phyloP scores from a whole-genome alignment of 2,329 filamentous ascomycete species.

The Phoma sp. region DNA sequence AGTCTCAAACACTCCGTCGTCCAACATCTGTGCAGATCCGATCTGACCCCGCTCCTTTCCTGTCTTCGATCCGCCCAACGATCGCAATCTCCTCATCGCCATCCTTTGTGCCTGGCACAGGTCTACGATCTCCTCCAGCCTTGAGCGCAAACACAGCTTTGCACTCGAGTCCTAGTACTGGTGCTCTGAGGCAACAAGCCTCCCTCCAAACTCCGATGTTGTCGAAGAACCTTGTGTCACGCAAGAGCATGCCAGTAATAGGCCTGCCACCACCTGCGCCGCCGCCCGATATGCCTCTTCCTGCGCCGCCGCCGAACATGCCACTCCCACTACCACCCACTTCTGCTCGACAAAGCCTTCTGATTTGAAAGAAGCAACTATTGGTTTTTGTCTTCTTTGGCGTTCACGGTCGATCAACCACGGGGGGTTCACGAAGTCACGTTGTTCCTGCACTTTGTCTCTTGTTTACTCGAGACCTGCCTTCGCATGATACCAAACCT shows the following conservation, averaged over 20 bases:
- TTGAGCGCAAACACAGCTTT: constrained; percentile 8
- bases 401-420: background rate
- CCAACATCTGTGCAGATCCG: constrained; percentile 55
- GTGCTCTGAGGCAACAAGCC: constrained; percentile 36
- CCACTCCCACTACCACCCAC: constrained; percentile 25
- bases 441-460: background rate
- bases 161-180: constrained; percentile 29
- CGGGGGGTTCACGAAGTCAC: constrained; percentile 6
- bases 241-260: constrained; percentile 48
- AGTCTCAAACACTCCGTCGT: constrained; percentile 44
- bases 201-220: constrained; percentile 19
- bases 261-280: constrained; percentile 54
- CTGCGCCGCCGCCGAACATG: constrained; percentile 42
- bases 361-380: background rate
- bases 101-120: constrained; percentile 38
- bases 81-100: constrained; percentile 40
- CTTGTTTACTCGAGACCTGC: background rate
- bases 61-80: constrained; percentile 46
- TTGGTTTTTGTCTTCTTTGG: background rate
- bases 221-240: constrained; percentile 29
- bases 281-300: constrained; percentile 54
- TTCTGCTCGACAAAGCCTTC: constrained; percentile 1
- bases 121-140: constrained; percentile 21
- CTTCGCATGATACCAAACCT: constrained; percentile 7
- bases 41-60: constrained; percentile 52